Conservation (phyloP, 306 rosid species). For the Pachyrhizus erosus region DNA sequence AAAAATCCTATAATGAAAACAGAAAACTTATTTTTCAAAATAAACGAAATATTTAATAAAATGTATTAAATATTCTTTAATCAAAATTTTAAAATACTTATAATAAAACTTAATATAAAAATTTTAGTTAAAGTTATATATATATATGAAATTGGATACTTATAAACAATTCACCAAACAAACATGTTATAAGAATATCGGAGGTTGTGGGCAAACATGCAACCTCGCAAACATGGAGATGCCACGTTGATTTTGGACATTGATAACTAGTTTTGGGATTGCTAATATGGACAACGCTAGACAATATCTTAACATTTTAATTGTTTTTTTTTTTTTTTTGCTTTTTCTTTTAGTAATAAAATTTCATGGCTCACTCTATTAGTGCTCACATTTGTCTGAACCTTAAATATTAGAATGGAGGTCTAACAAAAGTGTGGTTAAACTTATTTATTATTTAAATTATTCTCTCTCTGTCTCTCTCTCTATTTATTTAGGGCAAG, state of each 20-base stretch:
- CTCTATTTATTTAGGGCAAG: no score
- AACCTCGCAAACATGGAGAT: neutral
- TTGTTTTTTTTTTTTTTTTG: neutral
- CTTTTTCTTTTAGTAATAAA: neutral
- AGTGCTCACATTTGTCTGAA: neutral
- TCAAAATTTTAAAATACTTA: no score
- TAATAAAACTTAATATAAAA: neutral
- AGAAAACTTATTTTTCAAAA: no score
- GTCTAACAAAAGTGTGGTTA: neutral
- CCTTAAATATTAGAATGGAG: neutral
- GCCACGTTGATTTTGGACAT: constrained; percentile 5
- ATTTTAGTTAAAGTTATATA: neutral
- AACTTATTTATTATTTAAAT: neutral
- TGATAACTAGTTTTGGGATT: neutral
- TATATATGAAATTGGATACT: neutral
- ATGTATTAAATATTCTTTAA: no score
- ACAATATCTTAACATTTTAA: neutral
- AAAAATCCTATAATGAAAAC: neutral
- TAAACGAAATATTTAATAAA: no score
- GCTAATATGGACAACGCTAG: neutral
- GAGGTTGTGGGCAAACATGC: constrained; percentile 13
- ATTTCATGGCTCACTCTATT: neutral
- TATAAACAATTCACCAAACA: neutral
- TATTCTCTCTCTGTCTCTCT: no score
- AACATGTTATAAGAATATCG: neutral